Evolutionary conservation across 2,329 filamentous ascomycete genomes (phyloP).

Genomic region (Neurospora crassa): DNA sequence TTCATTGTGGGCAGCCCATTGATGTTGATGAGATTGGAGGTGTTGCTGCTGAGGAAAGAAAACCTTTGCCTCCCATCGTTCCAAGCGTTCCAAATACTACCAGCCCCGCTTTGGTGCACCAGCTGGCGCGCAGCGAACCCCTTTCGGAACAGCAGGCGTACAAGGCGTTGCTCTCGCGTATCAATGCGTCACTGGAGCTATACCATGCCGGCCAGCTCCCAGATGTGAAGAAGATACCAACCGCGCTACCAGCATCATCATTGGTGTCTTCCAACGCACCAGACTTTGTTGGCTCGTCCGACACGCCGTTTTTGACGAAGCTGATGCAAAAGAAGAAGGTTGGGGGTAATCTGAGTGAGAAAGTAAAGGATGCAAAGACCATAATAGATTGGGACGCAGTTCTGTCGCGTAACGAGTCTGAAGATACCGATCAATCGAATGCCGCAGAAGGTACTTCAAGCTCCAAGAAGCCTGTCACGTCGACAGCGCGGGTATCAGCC

Average conservation of each 20-base stretch:
- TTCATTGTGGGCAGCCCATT: slow-evolving; percentile 75
- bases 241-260: slow-evolving; percentile 17
- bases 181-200: slow-evolving; percentile 43
- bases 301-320: slow-evolving; percentile 58
- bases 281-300: slow-evolving; percentile 43
- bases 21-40: slow-evolving; percentile 53
- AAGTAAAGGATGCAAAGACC: slow-evolving; percentile 50
- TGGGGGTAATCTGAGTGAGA: slow-evolving; percentile 46
- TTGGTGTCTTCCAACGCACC: slow-evolving; percentile 9
- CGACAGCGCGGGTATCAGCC: slow-evolving; percentile 27
- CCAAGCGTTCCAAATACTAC: slow-evolving; percentile 12
- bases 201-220: slow-evolving; percentile 43
- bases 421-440: slow-evolving; percentile 33
- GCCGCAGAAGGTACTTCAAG: slow-evolving; percentile 14
- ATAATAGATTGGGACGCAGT: slow-evolving; percentile 38
- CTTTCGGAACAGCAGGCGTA: slow-evolving; percentile 44
- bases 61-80: slow-evolving; percentile 11
- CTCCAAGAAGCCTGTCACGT: slow-evolving; percentile 11
- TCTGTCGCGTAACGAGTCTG: slow-evolving; percentile 44
- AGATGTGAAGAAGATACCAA: slow-evolving; percentile 36
- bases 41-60: slow-evolving; percentile 34
- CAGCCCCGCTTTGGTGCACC: slow-evolving; percentile 48
- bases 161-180: slow-evolving; percentile 39
- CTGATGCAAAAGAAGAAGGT: slow-evolving; percentile 54
- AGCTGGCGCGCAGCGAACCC: slow-evolving; percentile 48